These are phyloP conservation scores for Pythium monospermum DNA, from an alignment of 352 stramenopile genomes.

Conservation along the genomic window DNA sequence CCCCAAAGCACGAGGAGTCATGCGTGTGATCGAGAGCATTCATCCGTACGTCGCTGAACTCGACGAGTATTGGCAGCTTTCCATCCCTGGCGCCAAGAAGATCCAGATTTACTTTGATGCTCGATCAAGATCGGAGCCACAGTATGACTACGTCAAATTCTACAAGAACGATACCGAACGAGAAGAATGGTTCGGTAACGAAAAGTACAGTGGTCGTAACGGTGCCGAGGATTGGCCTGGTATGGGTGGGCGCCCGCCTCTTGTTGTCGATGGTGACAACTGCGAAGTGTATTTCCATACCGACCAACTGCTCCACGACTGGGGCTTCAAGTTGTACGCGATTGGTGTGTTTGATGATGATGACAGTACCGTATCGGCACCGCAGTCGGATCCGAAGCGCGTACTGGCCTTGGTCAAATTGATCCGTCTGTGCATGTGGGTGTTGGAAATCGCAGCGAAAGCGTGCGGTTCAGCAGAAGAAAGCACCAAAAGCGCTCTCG, in stretches of 20 bases:
- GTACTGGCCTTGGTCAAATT: no score
- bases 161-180: constrained; percentile 58
- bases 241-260: constrained; percentile 41
- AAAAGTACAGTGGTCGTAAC: constrained; percentile 56
- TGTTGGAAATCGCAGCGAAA: constrained; percentile 16
- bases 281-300: constrained; percentile 84
- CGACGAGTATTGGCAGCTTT: constrained; percentile 64
- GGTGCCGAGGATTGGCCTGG: constrained; percentile 80
- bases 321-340: constrained; percentile 86
- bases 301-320: constrained; percentile 76
- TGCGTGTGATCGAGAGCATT: constrained; percentile 55
- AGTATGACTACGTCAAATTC: constrained; percentile 62
- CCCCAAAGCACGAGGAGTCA: constrained; percentile 34
- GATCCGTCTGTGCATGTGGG: constrained; percentile 13
- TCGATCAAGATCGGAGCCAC: constrained; percentile 58
- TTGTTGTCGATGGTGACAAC: constrained; percentile 70
- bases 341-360: constrained; percentile 69
- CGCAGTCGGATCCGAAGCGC: no score
- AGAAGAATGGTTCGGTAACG: constrained; percentile 37
- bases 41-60: constrained; percentile 71
- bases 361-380: no score
- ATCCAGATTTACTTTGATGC: constrained; percentile 72
- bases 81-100: constrained; percentile 55
- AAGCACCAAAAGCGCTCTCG: background rate
- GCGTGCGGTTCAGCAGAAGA: background rate